Base-by-base conservation (phyloP, 768 basidiomycete species). In the Sporobolomyces phaffii region DNA sequence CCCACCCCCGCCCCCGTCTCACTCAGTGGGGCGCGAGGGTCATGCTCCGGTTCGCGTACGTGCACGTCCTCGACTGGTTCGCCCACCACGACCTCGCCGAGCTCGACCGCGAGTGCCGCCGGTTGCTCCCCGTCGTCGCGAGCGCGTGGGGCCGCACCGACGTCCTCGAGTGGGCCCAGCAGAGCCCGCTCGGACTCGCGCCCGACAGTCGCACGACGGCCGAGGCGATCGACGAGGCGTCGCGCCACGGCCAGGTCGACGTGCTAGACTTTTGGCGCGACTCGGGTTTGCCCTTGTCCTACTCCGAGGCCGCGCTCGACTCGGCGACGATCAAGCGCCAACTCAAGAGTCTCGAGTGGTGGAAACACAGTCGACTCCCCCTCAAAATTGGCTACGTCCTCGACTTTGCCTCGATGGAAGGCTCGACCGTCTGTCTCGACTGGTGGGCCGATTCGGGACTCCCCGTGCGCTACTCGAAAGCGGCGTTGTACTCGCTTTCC, bases 371-470 rank as follows among this genome's bases (percentile, higher is more conserved):
- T 3, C 79, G 80, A 5, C 78, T 90, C 36, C 82, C 84, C 15
- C 83, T 91, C 72, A 90, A 89, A 77, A 84, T 90, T 28, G 90
- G 90, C 4, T 85, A 88, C 43, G 87, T 86, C 26, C 87, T 91
- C 84, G 90, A 91, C 75, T 85, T 85, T 81, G 90, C 90, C 17
- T 87, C 86, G 74, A 86, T 83, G 22, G 86, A 87, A 10, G 88
- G 88, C 1, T 83, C 88, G 72, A 85, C 88, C 3, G 81, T 83
- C 24, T 86, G 84, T 3, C 83, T 91, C 41, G 87, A 88, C 76
- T 91, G 90, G 89, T 91, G 89, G 89, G 84, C 86, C 3, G 81
- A 83, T 5, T 88, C 88, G 1, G 84, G 86, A 64, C 81, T 90
- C 43, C 88, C 89, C 49, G 83, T 84, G 24, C 51, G 57, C 8